These are phyloP conservation scores for Xerocomus potaroensis DNA, from an alignment of 768 basidiomycete genomes.

Conservation along the genomic window DNA sequence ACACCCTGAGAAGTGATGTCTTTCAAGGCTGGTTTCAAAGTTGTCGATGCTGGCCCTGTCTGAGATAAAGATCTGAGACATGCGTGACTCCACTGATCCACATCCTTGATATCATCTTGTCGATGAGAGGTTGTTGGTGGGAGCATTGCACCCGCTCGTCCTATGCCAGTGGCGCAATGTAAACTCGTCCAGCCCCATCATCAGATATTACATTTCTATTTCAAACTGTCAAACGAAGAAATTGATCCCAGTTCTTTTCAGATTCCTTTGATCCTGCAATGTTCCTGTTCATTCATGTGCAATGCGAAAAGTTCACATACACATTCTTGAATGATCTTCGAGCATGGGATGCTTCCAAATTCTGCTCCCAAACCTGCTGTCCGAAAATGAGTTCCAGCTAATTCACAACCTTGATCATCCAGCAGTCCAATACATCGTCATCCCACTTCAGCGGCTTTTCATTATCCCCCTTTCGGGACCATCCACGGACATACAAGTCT, in stretches of 20 bases:
- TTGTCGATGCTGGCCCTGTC: no score
- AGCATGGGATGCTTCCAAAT: background rate
- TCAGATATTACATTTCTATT: background rate
- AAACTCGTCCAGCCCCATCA: background rate
- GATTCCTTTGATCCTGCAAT: background rate
- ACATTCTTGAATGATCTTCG: background rate
- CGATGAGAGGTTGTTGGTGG: background rate
- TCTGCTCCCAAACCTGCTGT: background rate
- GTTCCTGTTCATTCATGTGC: background rate
- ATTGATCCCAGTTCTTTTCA: background rate
- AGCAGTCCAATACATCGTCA: background rate
- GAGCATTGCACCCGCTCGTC: background rate
- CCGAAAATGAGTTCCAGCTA: conserved; percentile 13
- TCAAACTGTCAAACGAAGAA: background rate
- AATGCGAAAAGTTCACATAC: background rate
- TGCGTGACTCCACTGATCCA: background rate
- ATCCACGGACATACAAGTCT: background rate
- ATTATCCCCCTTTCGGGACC: background rate
- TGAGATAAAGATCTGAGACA: background rate
- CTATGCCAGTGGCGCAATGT: background rate
- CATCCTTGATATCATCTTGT: background rate
- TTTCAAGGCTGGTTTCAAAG: no score
- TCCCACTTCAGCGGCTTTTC: background rate
- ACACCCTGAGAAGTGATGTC: background rate
- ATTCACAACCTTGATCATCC: conserved; percentile 7